Evolutionary conservation across 805 yeast species (phyloP), one percentile per base, ranked within the genome.

Genomic region (Zygosaccharomyces lentus): DNA sequence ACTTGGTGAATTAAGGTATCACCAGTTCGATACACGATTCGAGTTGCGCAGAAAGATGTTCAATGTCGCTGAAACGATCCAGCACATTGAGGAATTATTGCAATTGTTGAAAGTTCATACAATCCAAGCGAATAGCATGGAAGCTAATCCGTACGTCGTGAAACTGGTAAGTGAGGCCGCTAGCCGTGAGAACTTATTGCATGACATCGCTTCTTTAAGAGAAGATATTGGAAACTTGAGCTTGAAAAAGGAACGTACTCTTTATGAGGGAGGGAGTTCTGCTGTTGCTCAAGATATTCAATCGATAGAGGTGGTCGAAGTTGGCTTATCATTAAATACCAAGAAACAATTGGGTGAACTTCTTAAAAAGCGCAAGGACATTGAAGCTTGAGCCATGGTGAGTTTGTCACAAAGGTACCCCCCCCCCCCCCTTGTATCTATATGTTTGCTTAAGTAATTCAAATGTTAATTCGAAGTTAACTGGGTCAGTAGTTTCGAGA

Each of bases 401-500:
- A 8, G 24, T 9, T 27, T 27, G 34, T 27, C 16, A 19, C 12
- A 17, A 5, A 12, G 5, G 25, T 35, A 27, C 24, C n/a, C n/a
- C n/a, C n/a, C n/a, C n/a, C n/a, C n/a, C n/a, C n/a, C n/a, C n/a
- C n/a, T 26, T 27, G 13, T 38, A 38, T 37, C 24, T 37, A 24
- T 9, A 12, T 13, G 29, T 26, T 17, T 27, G 16, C 10, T 13
- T 29, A 29, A 29, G 8, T n/a, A 29, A 29, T 29, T 13, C 19
- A 19, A 16, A 27, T 16, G 15, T 26, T 13, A 34, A 17, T 36
- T 31, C 12, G 48, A 34, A 9, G 40, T 32, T 27, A 61, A 46
- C 9, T 60, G 61, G 9, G 57, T 43, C 29, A 73, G 52, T 5
- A 67, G 64, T 27, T 61, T 59, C 31, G 57, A 54, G 37, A 87